Base-by-base conservation (phyloP, 2,329 filamentous ascomycete genomes). In the Tricladium varicosporioides region DNA sequence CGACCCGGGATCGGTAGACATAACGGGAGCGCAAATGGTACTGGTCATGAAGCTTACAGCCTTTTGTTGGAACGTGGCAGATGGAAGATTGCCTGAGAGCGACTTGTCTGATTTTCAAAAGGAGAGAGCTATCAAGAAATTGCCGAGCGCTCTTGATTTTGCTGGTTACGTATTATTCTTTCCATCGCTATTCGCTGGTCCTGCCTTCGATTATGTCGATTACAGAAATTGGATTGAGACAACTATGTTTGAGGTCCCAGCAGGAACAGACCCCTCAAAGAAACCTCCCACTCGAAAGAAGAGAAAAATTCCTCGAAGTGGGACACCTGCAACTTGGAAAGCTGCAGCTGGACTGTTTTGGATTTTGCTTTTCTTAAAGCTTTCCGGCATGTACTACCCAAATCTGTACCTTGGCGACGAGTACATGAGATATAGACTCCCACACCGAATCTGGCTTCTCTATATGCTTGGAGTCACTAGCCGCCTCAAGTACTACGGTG, bases 21-120 rank as follows among this genome's bases (percentile, higher is more conserved):
- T 99, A 65, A 97, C 93, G 0, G 92, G 89, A 43, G 92, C 93
- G 1, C 94, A 99, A 73, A 99, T 99, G 94, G 94, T 99, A 33
- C 76, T 97, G 65, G 87, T 97, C 61, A 99, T 99, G 91, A 99
- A 99, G 74, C 84, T 99, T 36, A 91, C 87, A 18, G 89, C 93
- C 5, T 99, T 99, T 70, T 96, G 91, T 76, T 99, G 94, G 94
- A 97, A 97, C 70, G 87, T 97, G 8, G 92, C 94, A 67, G 94
- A 99, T 72, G 95, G 94, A 16, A 85, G 87, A 57, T 80, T 96
- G 16, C 86, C 91, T 2, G 84, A 88, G 15, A 81, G 87, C 45
- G 84, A 92, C 57, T 82, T 99, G n/a, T 90, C 89, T 0, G 90
- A 94, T 50, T 84, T 88, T 47, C 94, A 99, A 72, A 92, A 88